Percentiles rank a stretch among this genome's conserved stretches.
These are phyloP conservation scores for Globisporangium spiculum DNA, from an alignment of 352 stramenopile species.

Conservation along the genomic window DNA sequence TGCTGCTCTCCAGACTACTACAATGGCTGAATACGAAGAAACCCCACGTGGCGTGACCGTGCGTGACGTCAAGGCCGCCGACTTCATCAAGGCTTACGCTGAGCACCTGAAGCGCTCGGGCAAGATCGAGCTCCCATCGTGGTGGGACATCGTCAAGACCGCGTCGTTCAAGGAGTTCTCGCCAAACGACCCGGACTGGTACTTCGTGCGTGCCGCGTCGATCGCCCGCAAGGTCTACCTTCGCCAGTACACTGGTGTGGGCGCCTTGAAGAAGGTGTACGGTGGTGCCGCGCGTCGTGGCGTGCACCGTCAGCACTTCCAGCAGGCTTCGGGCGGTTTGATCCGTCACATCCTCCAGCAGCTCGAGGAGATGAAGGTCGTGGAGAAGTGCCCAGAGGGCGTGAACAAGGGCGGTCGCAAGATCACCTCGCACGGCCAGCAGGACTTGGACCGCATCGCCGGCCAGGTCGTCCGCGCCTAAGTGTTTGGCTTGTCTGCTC, in stretches of 20 bases:
- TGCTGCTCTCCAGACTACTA: conserved; percentile 53
- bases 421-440: conserved; percentile 97
- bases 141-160: conserved; percentile 98
- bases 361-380: conserved; percentile 98
- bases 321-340: conserved; percentile 94
- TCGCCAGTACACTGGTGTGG: conserved; percentile 95
- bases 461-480: conserved; percentile 90
- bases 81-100: conserved; percentile 98
- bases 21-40: conserved; percentile 86
- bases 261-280: conserved; percentile 98
- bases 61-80: conserved; percentile 94
- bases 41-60: conserved; percentile 93
- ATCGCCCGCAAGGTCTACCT: conserved; percentile 99
- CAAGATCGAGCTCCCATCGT: conserved; percentile 98
- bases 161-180: conserved; percentile 97
- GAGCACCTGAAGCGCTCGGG: conserved; percentile 99
- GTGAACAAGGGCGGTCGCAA: conserved; percentile 93
- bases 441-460: conserved; percentile 99
- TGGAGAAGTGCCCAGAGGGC: conserved; percentile 92
- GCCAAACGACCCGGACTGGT: conserved; percentile 98
- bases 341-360: conserved; percentile 98
- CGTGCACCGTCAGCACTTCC: conserved; percentile 94
- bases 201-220: conserved; percentile 97
- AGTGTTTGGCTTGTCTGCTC: conserved; percentile 32
- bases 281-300: conserved; percentile 91